A percentile compares a stretch with the other conserved stretches of the same genome.
Conservation (phyloP, 495 filamentous ascomycete genomes). For the Aeminium ludgeri region DNA sequence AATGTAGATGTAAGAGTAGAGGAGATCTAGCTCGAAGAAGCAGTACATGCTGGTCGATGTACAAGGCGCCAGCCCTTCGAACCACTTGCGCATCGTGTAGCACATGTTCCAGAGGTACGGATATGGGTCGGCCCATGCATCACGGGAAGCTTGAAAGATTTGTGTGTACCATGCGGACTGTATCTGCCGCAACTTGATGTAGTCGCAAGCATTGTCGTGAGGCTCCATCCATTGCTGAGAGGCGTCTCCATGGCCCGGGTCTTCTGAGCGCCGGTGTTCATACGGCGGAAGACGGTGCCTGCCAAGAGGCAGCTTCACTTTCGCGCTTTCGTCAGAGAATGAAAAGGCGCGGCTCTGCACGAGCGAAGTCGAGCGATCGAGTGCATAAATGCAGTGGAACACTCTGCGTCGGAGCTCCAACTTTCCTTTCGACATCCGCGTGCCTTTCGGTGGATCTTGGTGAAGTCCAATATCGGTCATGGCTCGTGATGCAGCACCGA, state of each 20-base stretch:
- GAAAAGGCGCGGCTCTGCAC: conserved; percentile 69
- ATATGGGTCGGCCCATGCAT: conserved; percentile 29
- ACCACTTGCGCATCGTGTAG: conserved; percentile 17
- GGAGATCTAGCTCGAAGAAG: conserved; percentile 61
- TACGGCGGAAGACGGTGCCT: too few species aligned
- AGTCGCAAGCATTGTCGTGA: conserved; percentile 31
- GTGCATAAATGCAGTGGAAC: conserved; percentile 70
- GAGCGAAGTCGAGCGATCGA: conserved; percentile 75
- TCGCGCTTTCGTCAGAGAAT: conserved; percentile 74
- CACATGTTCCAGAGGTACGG: conserved; percentile 23
- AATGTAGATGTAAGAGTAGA: conserved; percentile 73
- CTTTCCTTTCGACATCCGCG: conserved; percentile 40
- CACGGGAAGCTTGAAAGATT: conserved; percentile 53
- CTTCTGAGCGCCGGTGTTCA: background rate
- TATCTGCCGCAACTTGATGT: conserved; percentile 58
- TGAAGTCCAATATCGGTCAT: conserved; percentile 79
- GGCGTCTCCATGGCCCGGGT: conserved; percentile 18
- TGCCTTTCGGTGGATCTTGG: conserved; percentile 61
- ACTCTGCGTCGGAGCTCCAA: conserved; percentile 61
- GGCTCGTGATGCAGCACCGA: conserved; percentile 70
- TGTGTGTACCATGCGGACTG: conserved; percentile 72
- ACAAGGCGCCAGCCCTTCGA: conserved; percentile 39
- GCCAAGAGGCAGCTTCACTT: conserved; percentile 31
- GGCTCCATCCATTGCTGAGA: conserved; percentile 32
- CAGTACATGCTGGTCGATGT: conserved; percentile 42